These are phyloP conservation scores for Rhodosporidiobolus sp. DNA, from an alignment of 768 basidiomycete species.

Conservation along the genomic window DNA sequence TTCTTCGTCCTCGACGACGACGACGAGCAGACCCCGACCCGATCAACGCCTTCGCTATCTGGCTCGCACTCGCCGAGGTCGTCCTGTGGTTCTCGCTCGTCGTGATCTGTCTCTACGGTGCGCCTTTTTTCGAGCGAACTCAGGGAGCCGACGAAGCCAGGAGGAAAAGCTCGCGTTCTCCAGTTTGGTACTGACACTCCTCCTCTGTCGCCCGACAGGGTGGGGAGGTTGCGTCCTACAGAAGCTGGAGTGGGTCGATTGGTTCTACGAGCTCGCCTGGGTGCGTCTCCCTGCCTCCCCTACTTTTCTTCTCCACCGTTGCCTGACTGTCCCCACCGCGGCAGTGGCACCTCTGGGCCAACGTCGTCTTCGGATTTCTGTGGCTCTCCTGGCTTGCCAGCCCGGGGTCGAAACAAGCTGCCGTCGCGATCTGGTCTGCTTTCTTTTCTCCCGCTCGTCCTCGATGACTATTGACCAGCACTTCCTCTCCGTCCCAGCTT, in stretches of 20 bases:
- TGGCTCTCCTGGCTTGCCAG: constrained; percentile 85
- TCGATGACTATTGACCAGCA: not conserved
- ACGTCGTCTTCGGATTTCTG: constrained; percentile 81
- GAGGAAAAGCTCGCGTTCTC: not conserved
- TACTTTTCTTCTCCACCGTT: no score
- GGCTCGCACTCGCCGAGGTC: not conserved
- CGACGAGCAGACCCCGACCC: constrained; percentile 6
- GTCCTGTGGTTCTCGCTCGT: constrained; percentile 3
- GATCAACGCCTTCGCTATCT: not conserved
- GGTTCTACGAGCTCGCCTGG: constrained; percentile 17
- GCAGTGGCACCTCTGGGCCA: constrained; percentile 52
- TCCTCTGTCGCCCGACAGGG: not conserved
- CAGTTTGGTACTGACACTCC: not conserved
- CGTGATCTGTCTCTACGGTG: constrained; percentile 9
- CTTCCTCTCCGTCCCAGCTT: not conserved
- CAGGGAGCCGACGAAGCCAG: no score
- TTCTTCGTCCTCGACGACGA: not conserved
- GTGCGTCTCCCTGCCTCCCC: not conserved
- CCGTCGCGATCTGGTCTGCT: not conserved
- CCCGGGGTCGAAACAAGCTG: constrained; percentile 60
- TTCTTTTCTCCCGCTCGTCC: not conserved
- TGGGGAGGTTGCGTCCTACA: constrained; percentile 3
- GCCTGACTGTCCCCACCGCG: no score
- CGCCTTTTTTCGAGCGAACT: not conserved
- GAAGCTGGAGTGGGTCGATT: constrained; percentile 11